A percentile compares a stretch with the other conserved stretches of the same genome.
phyloP scores from a whole-genome alignment of 2,329 filamentous ascomycete genomes.

The Nakataea oryzae region DNA sequence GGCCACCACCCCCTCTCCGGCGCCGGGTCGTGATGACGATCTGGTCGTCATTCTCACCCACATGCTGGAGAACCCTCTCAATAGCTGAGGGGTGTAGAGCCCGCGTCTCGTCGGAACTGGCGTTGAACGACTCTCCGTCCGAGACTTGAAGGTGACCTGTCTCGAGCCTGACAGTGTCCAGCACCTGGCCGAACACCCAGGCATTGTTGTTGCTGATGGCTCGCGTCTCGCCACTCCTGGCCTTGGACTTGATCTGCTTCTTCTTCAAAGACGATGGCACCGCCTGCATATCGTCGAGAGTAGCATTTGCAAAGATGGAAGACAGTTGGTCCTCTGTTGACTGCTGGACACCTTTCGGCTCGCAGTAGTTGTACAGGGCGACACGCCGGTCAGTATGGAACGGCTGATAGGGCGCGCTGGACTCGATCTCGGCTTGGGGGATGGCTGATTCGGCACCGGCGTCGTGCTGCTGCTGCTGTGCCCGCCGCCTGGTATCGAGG shows the following conservation, averaged over 20 bases:
- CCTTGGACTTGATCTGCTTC: constrained; percentile 5
- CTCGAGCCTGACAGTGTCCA: constrained; percentile 40
- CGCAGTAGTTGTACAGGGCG: constrained; percentile 56
- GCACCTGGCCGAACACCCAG: constrained; percentile 53
- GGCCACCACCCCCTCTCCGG: constrained; percentile 45
- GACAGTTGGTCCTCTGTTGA: constrained; percentile 21
- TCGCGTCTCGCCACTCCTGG: constrained; percentile 1
- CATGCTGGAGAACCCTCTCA: constrained; percentile 47
- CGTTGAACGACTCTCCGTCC: constrained; percentile 40
- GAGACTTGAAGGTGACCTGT: constrained; percentile 32
- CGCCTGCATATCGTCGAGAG: constrained; percentile 25
- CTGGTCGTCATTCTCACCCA: constrained; percentile 56
- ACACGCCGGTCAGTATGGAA: constrained; percentile 89
- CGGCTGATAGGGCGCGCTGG: constrained; percentile 88
- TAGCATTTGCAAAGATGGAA: constrained; percentile 27
- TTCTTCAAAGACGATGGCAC: constrained; percentile 13
- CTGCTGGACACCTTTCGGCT: neutral
- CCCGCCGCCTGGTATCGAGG: constrained; percentile 28
- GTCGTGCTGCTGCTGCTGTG: constrained; percentile 21
- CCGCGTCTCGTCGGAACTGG: constrained; percentile 41
- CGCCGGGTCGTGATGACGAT: constrained; percentile 75
- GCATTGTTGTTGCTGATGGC: constrained; percentile 9
- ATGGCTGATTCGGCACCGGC: constrained; percentile 52
- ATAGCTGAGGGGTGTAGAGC: constrained; percentile 54
- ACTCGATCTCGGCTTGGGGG: constrained; percentile 80